Evolutionary conservation across 371 early-diverging fungal genomes (phyloP).

Genomic region (Batrachochytrium dendrobatidis): DNA sequence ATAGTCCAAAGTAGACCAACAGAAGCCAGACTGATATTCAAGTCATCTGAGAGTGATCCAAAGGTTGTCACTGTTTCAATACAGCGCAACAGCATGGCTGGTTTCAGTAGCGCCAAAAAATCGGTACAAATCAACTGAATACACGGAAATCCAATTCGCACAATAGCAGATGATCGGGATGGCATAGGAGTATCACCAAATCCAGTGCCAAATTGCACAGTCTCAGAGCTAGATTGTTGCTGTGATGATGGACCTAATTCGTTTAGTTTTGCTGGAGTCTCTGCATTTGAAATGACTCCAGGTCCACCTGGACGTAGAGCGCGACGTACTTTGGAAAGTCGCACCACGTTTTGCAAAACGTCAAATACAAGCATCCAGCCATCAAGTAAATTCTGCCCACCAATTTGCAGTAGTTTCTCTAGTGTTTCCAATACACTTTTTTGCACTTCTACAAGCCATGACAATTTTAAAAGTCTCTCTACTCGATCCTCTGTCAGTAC

Average conservation of each 20-base stretch:
- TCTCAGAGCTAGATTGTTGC: background rate
- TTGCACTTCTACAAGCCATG: slow-evolving; percentile 61
- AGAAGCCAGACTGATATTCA: slow-evolving; percentile 91
- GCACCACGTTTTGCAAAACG: slow-evolving; percentile 48
- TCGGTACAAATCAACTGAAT: slow-evolving; percentile 94
- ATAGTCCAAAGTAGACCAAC: slow-evolving; percentile 89
- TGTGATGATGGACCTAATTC: background rate
- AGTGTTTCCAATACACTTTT: slow-evolving; percentile 81
- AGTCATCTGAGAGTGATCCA: slow-evolving; percentile 78
- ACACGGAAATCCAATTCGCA: slow-evolving; percentile 84
- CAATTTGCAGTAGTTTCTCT: slow-evolving; percentile 79
- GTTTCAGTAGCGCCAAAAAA: slow-evolving; percentile 72
- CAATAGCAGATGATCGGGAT: slow-evolving; percentile 4
- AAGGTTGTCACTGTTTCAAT: slow-evolving; percentile 77
- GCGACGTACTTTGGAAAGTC: background rate
- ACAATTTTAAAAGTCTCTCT: background rate
- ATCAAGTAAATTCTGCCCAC: slow-evolving; percentile 75
- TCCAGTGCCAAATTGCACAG: background rate
- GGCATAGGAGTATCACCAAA: slow-evolving; percentile 1
- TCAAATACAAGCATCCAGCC: slow-evolving; percentile 91
- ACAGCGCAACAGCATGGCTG: slow-evolving; percentile 68
- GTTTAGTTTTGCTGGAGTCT: background rate
- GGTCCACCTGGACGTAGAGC: slow-evolving; percentile 1
- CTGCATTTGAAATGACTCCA: background rate
- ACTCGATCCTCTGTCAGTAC: slow-evolving; percentile 1